A percentile compares a stretch with the other conserved stretches of the same genome.
phyloP scores from a whole-genome alignment of 176 grass and related monocot genomes.

The Ananas comosus region DNA sequence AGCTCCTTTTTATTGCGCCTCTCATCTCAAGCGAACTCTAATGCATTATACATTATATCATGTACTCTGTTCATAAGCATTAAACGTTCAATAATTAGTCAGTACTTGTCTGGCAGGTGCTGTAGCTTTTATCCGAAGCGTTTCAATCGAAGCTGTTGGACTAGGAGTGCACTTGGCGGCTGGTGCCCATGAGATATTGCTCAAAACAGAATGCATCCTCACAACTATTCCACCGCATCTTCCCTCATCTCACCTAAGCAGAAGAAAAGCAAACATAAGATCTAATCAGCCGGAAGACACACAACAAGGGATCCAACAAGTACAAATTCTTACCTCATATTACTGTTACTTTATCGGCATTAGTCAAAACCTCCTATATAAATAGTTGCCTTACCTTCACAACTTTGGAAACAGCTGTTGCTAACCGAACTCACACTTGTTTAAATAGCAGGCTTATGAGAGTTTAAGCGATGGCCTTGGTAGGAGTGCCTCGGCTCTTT shows the following conservation, averaged over 20 bases:
- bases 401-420: not conserved
- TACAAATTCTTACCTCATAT: slow-evolving; percentile 22
- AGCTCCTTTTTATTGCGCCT: too few relatives aligned
- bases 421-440: too few relatives aligned
- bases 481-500: slow-evolving; percentile 65
- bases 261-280: slow-evolving; percentile 52
- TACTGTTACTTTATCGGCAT: not conserved
- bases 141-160: slow-evolving; percentile 86
- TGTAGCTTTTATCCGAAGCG: slow-evolving; percentile 79
- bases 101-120: slow-evolving; percentile 52
- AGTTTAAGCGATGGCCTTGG: slow-evolving; percentile 84
- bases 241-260: slow-evolving; percentile 38
- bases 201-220: slow-evolving; percentile 69
- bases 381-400: not conserved
- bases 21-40: too few relatives aligned
- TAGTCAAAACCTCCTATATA: not conserved
- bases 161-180: slow-evolving; percentile 91
- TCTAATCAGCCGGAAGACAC: slow-evolving; percentile 80
- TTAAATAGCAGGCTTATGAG: slow-evolving; percentile 63
- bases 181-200: slow-evolving; percentile 85
- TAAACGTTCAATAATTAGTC: slow-evolving; percentile 3
- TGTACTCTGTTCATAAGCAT: not conserved
- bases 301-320: slow-evolving; percentile 87
- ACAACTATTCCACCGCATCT: slow-evolving; percentile 41
- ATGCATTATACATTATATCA: too few relatives aligned